Evolutionary conservation across 2,329 filamentous ascomycete genomes (phyloP).

Genomic region (Dissoconium aciculare): DNA sequence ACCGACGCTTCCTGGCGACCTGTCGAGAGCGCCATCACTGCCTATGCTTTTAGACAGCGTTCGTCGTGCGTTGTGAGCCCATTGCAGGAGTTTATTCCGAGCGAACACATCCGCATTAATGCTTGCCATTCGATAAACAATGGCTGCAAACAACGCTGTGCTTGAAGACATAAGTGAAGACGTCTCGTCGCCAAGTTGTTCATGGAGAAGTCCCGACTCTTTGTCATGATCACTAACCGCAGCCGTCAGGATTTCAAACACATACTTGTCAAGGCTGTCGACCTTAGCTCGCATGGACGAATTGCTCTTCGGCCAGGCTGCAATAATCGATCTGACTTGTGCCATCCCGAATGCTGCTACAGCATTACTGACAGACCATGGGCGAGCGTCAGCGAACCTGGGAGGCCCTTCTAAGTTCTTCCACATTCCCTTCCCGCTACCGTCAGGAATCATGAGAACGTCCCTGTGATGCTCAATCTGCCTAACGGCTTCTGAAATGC

Average conservation of each 20-base stretch:
- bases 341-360: slow-evolving; percentile 36
- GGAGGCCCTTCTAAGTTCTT: slow-evolving; percentile 18
- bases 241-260: slow-evolving; percentile 27
- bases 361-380: slow-evolving; percentile 28
- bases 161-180: too few species aligned
- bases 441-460: slow-evolving; percentile 22
- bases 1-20: slow-evolving; percentile 16
- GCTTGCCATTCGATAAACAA: slow-evolving; percentile 32
- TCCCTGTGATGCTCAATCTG: slow-evolving; percentile 31
- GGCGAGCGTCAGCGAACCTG: background rate
- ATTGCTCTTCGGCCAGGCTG: slow-evolving; percentile 20
- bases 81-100: slow-evolving; percentile 23
- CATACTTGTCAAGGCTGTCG: slow-evolving; percentile 19
- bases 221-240: slow-evolving; percentile 24
- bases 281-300: slow-evolving; percentile 13
- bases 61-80: slow-evolving; percentile 30
- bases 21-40: slow-evolving; percentile 25
- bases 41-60: slow-evolving; percentile 26
- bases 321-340: slow-evolving; percentile 32
- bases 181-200: slow-evolving; percentile 36
- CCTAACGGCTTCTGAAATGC: slow-evolving; percentile 25
- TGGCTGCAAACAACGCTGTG: slow-evolving; percentile 33
- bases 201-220: slow-evolving; percentile 18
- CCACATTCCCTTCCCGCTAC: slow-evolving; percentile 25
- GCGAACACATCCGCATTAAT: slow-evolving; percentile 26